Evolutionary conservation across 768 basidiomycete genomes (phyloP).

Genomic region (Inosperma sp.): DNA sequence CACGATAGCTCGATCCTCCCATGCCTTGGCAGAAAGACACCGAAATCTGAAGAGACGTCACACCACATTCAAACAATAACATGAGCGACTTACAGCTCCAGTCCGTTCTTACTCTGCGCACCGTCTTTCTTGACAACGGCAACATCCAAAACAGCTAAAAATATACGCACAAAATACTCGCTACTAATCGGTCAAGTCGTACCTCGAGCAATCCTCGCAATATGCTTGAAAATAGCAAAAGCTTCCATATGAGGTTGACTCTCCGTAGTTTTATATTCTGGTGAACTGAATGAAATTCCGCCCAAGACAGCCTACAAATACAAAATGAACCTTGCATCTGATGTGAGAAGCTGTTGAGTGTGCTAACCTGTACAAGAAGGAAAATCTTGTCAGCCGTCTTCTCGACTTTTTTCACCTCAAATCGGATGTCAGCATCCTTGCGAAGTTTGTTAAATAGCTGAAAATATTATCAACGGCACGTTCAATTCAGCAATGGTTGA

Average conservation of each 20-base stretch:
- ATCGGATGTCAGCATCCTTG: conserved; percentile 75
- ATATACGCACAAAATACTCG: conserved; percentile 3
- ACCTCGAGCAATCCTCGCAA: conserved; percentile 75
- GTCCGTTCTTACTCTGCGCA: conserved; percentile 59
- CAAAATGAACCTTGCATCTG: neutral
- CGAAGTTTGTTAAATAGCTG: conserved; percentile 64
- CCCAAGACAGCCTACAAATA: conserved; percentile 59
- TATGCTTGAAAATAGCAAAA: conserved; percentile 66
- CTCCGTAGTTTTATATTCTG: conserved; percentile 68
- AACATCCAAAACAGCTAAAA: conserved; percentile 71
- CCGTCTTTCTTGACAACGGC: conserved; percentile 64
- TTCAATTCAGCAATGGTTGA: neutral
- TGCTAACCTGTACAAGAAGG: conserved; percentile 67
- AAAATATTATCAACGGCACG: neutral
- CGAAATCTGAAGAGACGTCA: conserved; percentile 48
- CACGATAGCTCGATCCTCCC: conserved; percentile 85
- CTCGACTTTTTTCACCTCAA: conserved; percentile 63
- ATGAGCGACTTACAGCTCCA: conserved; percentile 60
- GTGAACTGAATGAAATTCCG: conserved; percentile 60
- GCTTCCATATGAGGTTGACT: conserved; percentile 72
- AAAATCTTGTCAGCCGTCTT: conserved; percentile 75
- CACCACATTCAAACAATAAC: neutral
- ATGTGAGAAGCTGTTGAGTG: neutral
- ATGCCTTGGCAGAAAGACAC: conserved; percentile 76
- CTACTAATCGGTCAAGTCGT: neutral